Evolutionary conservation across 2,329 filamentous ascomycete species (phyloP).

Genomic region (Rutstroemia sp.): DNA sequence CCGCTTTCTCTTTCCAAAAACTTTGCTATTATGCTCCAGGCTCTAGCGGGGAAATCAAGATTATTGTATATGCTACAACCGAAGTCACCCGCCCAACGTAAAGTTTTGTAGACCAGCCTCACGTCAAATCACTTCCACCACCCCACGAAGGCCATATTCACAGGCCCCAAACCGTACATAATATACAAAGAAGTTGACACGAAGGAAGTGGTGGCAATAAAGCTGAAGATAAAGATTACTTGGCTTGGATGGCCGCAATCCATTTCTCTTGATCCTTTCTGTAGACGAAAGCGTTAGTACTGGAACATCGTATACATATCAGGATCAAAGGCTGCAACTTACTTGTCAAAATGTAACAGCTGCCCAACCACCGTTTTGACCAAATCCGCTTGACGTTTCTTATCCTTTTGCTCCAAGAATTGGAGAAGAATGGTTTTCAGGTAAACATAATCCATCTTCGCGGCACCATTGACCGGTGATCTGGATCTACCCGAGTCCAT

Average conservation of each 20-base stretch:
- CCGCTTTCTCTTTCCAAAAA: no score
- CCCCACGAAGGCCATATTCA: no score
- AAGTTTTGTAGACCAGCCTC: no score
- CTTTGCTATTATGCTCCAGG: no score
- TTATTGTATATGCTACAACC: no score
- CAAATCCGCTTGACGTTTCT: constrained; percentile 65
- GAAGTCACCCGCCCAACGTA: no score
- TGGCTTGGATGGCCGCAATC: constrained; percentile 58
- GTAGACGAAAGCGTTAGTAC: constrained; percentile 9
- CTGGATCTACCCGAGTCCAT: constrained; percentile 30
- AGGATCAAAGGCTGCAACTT: constrained; percentile 31
- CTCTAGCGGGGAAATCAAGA: no score
- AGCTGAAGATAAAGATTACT: neutral
- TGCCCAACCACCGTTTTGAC: constrained; percentile 66
- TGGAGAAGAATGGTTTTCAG: constrained; percentile 76
- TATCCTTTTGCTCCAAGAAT: constrained; percentile 75
- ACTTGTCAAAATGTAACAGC: constrained; percentile 71
- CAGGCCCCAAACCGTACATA: neutral
- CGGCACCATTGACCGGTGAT: constrained; percentile 18
- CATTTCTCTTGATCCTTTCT: constrained; percentile 80
- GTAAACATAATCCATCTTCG: constrained; percentile 40
- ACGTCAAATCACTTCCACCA: no score
- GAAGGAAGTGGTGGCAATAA: neutral
- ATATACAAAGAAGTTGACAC: neutral
- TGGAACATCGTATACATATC: neutral